Base-by-base conservation (phyloP, 129 eudicot species). In the Artemisia argyi region DNA sequence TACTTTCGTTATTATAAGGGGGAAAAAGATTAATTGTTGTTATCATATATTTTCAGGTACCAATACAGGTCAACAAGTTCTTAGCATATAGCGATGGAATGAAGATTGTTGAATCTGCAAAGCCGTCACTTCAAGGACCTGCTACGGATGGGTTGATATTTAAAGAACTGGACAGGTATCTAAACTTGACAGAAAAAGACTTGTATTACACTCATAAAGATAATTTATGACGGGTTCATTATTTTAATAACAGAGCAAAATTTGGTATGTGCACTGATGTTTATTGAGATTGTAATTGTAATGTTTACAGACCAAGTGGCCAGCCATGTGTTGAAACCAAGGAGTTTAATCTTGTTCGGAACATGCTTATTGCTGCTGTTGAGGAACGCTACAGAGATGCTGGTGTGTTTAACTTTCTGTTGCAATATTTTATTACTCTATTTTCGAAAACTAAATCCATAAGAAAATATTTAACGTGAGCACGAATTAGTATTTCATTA, bases 361-460 rank as follows among this genome's bases (percentile, higher is more conserved):
- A 94, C 83, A 94, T 94, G 98, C 87, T 81, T 66, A 72, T 79
- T 78, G 97, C 98, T 39, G 93, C 92, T 16, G 85, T 77, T 46
- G 98, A 90, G 79, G 98, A 90, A 70, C 97, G 98, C 20, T 94
- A 94, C 74, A 73, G 72, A 49, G 98, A 90, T 75, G 98, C 98
- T 72, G 98, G 96, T 92, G 71, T 59, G 55, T 20, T 67, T 39
- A 5, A 10, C 28, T 5, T 69, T 35, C 10, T 22, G 7, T 44
- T 68, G 13, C 15, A 15, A 3, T 42, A 61, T 65, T 19, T 57
- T 17, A 9, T n/a, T 35, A 7, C 13, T 39, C 46, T 2, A 39
- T 39, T 39, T 39, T 39, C 46, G 46, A 39, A 39, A 39, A 7
- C 46, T 7, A 39, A 39, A 39, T 8, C 10, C 1, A 7, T 7